phyloP scores from a whole-genome alignment of 768 basidiomycete species.

The Chalciporus chontae region DNA sequence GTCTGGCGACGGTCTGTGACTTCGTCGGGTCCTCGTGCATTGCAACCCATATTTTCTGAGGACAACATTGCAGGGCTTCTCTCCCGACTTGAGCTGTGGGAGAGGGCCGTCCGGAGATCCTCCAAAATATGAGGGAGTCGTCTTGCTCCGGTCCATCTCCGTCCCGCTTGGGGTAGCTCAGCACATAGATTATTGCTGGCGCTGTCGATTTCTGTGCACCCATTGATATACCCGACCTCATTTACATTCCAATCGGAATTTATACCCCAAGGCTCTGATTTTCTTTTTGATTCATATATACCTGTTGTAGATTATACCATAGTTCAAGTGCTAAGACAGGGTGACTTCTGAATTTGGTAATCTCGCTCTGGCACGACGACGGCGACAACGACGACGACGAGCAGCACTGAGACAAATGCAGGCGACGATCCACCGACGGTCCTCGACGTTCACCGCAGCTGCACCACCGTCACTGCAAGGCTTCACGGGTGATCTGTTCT shows the following conservation, averaged over 20 bases:
- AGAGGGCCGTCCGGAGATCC: constrained; percentile 21
- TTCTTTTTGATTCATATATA: background rate
- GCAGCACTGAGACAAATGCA: constrained; percentile 19
- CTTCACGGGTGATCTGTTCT: constrained; percentile 31
- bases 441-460: constrained; percentile 22
- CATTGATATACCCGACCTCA: too few relatives aligned
- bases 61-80: constrained; percentile 23
- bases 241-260: background rate
- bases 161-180: too few relatives aligned
- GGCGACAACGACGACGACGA: background rate
- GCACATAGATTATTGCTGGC: too few relatives aligned
- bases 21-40: constrained; percentile 6
- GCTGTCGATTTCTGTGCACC: too few relatives aligned
- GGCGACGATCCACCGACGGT: constrained; percentile 21
- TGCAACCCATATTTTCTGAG: constrained; percentile 20
- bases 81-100: constrained; percentile 29
- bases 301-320: background rate
- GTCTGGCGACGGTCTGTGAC: constrained; percentile 24
- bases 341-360: constrained; percentile 10
- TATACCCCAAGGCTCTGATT: background rate
- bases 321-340: background rate
- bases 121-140: constrained; percentile 11
- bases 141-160: background rate
- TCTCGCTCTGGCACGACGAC: background rate
- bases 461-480: constrained; percentile 1